Percentiles rank a stretch among this genome's conserved stretches.
phyloP scores from a whole-genome alignment of 116 monocot species.

The Dioscorea cayenensis region DNA sequence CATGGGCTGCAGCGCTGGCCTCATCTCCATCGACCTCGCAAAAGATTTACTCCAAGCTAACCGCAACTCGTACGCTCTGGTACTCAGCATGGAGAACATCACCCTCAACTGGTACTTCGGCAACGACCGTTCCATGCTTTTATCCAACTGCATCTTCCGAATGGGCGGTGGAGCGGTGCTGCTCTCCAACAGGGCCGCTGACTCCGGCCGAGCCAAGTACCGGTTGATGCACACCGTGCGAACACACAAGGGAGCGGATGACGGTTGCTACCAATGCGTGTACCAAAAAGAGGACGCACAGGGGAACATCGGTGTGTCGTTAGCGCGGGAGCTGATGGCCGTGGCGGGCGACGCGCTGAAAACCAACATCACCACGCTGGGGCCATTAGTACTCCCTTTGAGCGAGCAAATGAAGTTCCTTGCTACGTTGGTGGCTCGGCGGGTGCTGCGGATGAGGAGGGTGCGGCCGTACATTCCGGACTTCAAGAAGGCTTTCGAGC shows the following conservation, averaged over 20 bases:
- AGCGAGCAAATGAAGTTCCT: slow-evolving; percentile 36
- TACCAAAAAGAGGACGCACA: slow-evolving; percentile 36
- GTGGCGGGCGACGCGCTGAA: slow-evolving; percentile 44
- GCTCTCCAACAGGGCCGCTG: slow-evolving; percentile 24
- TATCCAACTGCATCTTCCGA: slow-evolving; percentile 46
- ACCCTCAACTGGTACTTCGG: slow-evolving; percentile 54
- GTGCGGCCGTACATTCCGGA: slow-evolving; percentile 56
- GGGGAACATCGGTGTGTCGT: slow-evolving; percentile 29
- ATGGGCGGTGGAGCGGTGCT: slow-evolving; percentile 41
- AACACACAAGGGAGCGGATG: slow-evolving; percentile 43
- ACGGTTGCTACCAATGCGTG: slow-evolving; percentile 30
- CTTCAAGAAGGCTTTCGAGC: slow-evolving; percentile 64
- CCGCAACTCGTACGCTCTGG: slow-evolving; percentile 22
- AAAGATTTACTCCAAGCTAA: slow-evolving; percentile 37
- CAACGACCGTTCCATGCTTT: slow-evolving; percentile 41
- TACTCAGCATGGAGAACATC: slow-evolving; percentile 41
- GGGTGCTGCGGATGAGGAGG: slow-evolving; percentile 17
- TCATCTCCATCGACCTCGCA: slow-evolving; percentile 40
- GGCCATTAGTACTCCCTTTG: slow-evolving; percentile 37
- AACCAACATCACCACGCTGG: slow-evolving; percentile 41
- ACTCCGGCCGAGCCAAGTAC: slow-evolving; percentile 31
- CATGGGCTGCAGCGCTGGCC: slow-evolving; percentile 50
- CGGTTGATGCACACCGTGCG: slow-evolving; percentile 33
- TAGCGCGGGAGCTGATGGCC: slow-evolving; percentile 45
- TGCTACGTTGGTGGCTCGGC: slow-evolving; percentile 17